Base-by-base conservation (phyloP, 2,329 filamentous ascomycete species). In the Ciborinia camelliae region DNA sequence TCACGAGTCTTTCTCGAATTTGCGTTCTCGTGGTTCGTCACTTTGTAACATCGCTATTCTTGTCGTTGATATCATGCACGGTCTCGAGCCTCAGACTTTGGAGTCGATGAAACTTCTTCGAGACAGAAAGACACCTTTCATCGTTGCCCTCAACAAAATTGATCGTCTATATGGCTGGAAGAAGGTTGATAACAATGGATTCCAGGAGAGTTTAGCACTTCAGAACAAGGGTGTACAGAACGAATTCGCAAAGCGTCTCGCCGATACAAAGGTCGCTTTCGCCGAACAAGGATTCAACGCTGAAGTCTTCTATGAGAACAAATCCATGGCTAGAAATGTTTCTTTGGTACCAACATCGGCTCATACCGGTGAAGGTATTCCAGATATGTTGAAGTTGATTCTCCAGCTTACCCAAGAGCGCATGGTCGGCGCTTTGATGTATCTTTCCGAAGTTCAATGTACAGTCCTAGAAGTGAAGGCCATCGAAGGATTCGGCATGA, bases 31-130 rank as follows among this genome's bases (percentile, higher is more conserved):
- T 80, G 95, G 95, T 80, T 98, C 95, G 48, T 98, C 93, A 18
- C 90, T 99, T 66, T 99, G 96, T 80, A 99, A 99, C 82, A 99
- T 99, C 80, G 95, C 95, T 73, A 99, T 99, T 76, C 82, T 99
- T 71, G 96, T 99, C 50, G 94, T 99, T 72, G 95, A 99, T 82
- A 99, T 99, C 75, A 98, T 99, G 95, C 95, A 99, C 85, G 96
- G 96, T 76, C 86, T 99, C 54, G 95, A 99, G 79, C 94, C 90
- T 23, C 95, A 99, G 79, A 99, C 95, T 20, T 84, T 98, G 39
- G 96, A 99, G 79, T 99, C 95, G 2, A 98, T 99, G 92, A 90
- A 88, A 71, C 81, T 99, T 69, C 86, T 99, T 61, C 87, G 94
- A 75, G 94, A 97, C 73, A 86, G 92, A 73, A 96, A 95, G 80